Evolutionary conservation across 2,329 filamentous ascomycete genomes (phyloP).

Genomic region (Fusarium equiseti): DNA sequence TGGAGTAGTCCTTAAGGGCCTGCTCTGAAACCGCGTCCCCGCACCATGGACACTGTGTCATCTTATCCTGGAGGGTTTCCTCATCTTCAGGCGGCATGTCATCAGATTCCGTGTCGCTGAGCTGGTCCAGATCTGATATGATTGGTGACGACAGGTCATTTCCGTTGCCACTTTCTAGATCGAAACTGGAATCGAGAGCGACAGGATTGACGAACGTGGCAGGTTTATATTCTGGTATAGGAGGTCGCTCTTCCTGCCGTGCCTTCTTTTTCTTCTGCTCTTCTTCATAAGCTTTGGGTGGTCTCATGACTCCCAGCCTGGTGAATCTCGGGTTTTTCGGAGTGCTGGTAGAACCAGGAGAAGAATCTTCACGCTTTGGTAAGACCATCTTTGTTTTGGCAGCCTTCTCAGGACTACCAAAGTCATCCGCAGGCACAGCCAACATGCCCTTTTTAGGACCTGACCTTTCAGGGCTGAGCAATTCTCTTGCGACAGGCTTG

Average conservation of each 20-base stretch:
- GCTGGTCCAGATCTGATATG: slow-evolving; percentile 36
- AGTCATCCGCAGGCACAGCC: slow-evolving; percentile 11
- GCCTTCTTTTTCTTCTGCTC: neutral
- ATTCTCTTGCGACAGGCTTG: slow-evolving; percentile 20
- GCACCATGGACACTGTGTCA: slow-evolving; percentile 74
- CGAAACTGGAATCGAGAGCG: slow-evolving; percentile 16
- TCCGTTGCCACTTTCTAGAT: neutral
- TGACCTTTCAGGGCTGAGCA: slow-evolving; percentile 26
- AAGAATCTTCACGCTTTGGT: slow-evolving; percentile 17
- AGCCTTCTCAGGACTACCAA: slow-evolving; percentile 29
- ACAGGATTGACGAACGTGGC: slow-evolving; percentile 23
- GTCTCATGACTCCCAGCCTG: neutral
- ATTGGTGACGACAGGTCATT: slow-evolving; percentile 14
- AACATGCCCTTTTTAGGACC: slow-evolving; percentile 7
- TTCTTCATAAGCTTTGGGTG: neutral
- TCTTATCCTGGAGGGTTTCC: slow-evolving; percentile 8
- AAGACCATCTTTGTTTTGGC: slow-evolving; percentile 4
- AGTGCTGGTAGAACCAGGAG: slow-evolving; percentile 20
- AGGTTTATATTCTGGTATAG: slow-evolving; percentile 9
- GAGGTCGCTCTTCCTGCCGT: neutral
- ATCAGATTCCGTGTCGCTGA: slow-evolving; percentile 13
- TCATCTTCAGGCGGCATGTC: slow-evolving; percentile 15
- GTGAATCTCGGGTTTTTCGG: slow-evolving; percentile 21
- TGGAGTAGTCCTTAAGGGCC: slow-evolving; percentile 66
- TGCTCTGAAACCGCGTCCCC: slow-evolving; percentile 67